Conservation (phyloP, 1,139 yeast species). For the Taiozyma sp. region DNA sequence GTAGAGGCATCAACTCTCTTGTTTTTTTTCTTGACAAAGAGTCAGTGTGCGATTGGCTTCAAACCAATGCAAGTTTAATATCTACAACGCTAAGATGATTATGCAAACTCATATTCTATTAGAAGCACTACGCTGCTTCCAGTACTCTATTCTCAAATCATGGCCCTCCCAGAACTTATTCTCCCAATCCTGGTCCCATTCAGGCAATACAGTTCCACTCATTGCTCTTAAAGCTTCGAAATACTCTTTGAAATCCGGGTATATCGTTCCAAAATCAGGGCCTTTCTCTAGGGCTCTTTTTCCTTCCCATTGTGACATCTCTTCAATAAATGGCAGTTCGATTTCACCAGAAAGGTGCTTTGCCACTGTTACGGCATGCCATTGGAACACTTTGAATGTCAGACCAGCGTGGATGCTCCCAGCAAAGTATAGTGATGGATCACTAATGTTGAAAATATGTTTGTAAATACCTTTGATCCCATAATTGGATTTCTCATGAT, state of each 20-base stretch:
- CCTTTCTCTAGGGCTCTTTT: conserved; percentile 8
- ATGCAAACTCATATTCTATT: neutral
- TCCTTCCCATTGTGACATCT: conserved; percentile 11
- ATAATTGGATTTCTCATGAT: conserved; percentile 7
- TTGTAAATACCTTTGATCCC: conserved; percentile 31
- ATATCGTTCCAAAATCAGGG: conserved; percentile 9
- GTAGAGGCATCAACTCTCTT: too few species aligned
- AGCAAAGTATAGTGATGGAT: conserved; percentile 36
- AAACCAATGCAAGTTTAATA: too few species aligned
- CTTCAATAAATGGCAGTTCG: conserved; percentile 10
- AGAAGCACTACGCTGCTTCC: conserved; percentile 3
- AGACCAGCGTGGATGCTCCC: conserved; percentile 15
- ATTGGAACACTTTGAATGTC: conserved; percentile 20
- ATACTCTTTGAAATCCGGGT: conserved; percentile 7
- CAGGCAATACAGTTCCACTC: conserved; percentile 7
- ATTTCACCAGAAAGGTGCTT: conserved; percentile 20
- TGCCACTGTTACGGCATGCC: conserved; percentile 22
- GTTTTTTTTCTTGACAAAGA: too few species aligned
- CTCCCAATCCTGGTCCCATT: conserved; percentile 9
- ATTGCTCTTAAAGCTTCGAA: conserved; percentile 6
- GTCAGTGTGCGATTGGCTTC: too few species aligned
- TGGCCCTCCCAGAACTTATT: conserved; percentile 8
- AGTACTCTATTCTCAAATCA: conserved; percentile 8
- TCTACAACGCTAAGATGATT: too few species aligned
- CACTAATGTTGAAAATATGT: conserved; percentile 35